Conservation (phyloP, 2,329 filamentous ascomycete species). For the Cordyceps cateniannulata region DNA sequence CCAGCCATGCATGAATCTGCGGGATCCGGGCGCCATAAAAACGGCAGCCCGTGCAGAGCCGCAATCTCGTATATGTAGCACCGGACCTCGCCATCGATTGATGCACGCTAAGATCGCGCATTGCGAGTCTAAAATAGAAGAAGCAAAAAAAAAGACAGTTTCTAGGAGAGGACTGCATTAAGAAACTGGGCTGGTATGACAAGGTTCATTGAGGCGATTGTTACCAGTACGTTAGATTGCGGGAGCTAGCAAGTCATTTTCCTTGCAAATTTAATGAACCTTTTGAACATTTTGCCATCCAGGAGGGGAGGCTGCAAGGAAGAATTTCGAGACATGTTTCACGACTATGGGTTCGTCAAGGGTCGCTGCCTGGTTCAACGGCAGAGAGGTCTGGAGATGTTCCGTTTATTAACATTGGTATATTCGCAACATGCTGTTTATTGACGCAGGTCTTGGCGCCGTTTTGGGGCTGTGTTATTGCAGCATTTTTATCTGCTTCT, state of each 20-base stretch:
- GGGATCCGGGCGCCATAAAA: constrained; percentile 3
- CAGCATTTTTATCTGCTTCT: too few species aligned
- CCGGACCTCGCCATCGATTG: neutral
- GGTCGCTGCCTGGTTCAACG: neutral
- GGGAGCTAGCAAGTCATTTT: too few species aligned
- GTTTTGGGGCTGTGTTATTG: neutral
- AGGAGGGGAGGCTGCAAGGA: neutral
- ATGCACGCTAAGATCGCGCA: constrained; percentile 1
- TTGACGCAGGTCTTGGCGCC: neutral
- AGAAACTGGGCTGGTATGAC: too few species aligned
- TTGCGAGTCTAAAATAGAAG: neutral
- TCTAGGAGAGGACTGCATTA: too few species aligned
- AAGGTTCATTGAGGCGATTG: too few species aligned
- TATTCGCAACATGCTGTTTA: neutral
- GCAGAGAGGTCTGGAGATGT: neutral
- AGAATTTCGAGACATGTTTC: constrained; percentile 4
- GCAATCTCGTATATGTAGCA: constrained; percentile 16
- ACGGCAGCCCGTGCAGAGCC: neutral
- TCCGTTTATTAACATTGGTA: neutral
- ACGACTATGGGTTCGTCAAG: neutral
- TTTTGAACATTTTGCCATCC: too few species aligned
- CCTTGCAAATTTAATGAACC: too few species aligned
- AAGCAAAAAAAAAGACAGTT: neutral
- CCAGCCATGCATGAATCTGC: too few species aligned
- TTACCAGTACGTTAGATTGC: too few species aligned